These are phyloP conservation scores for Huiozyma naganishii DNA, from an alignment of 805 yeast species.

Conservation along the genomic window DNA sequence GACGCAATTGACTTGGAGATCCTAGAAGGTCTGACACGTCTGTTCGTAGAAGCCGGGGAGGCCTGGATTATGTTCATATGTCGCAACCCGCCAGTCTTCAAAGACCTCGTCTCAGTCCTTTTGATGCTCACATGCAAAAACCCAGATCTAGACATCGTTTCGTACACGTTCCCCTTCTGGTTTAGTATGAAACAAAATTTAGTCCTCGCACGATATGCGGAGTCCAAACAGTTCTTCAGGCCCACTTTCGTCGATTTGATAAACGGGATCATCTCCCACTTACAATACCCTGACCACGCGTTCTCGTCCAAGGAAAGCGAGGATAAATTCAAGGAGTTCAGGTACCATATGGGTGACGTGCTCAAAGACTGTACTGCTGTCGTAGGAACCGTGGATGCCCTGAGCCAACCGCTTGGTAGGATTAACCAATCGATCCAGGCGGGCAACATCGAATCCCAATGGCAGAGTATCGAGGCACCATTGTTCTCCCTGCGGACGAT, in stretches of 20 bases:
- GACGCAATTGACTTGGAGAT: conserved; percentile 48
- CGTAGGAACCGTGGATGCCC: conserved; percentile 63
- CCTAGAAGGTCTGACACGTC: conserved; percentile 57
- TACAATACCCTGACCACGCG: conserved; percentile 57
- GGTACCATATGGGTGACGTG: conserved; percentile 98
- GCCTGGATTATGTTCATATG: conserved; percentile 88
- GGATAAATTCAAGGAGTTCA: conserved; percentile 85
- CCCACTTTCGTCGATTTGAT: conserved; percentile 19
- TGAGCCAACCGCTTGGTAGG: conserved; percentile 56
- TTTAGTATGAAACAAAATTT: conserved; percentile 61
- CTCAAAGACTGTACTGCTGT: conserved; percentile 90
- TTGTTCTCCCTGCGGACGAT: conserved; percentile 82
- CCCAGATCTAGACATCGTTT: conserved; percentile 79
- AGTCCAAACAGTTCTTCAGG: conserved; percentile 16
- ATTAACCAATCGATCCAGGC: conserved; percentile 33
- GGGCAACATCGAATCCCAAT: conserved; percentile 27
- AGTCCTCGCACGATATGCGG: conserved; percentile 24
- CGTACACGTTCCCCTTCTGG: conserved; percentile 91
- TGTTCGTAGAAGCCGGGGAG: conserved; percentile 89
- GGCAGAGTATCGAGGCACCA: conserved; percentile 90
- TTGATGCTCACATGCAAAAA: conserved; percentile 62
- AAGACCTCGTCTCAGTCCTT: conserved; percentile 62
- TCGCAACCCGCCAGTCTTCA: conserved; percentile 55
- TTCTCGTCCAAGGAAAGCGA: conserved; percentile 74
- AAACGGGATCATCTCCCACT: conserved; percentile 44